Percentiles rank a stretch among this genome's conserved stretches.
Evolutionary conservation across 2,329 filamentous ascomycete species (phyloP).

Genomic region (Thielaviopsis euricoi): DNA sequence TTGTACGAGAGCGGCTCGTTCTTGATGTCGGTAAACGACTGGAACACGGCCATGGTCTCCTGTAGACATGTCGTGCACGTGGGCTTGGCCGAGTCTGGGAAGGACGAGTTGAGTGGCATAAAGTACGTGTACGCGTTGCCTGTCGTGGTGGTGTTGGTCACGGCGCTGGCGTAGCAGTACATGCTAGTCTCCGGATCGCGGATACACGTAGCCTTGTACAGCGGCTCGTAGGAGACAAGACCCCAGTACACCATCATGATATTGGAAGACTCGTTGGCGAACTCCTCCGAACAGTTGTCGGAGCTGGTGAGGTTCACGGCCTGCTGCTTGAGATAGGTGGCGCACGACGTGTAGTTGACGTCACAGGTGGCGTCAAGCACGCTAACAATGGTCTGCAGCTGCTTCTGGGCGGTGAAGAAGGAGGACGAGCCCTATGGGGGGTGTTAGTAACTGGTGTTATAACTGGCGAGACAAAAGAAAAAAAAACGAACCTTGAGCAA

Average conservation of each 20-base stretch:
- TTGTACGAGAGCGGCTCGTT: slow-evolving; percentile 49
- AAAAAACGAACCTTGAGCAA: slow-evolving; percentile 47
- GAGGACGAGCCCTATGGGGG: slow-evolving; percentile 54
- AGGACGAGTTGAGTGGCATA: slow-evolving; percentile 56
- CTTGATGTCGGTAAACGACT: slow-evolving; percentile 47
- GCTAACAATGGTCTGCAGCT: slow-evolving; percentile 53
- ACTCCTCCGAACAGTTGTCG: slow-evolving; percentile 57
- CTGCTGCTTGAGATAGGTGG: slow-evolving; percentile 43
- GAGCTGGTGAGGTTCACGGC: slow-evolving; percentile 46
- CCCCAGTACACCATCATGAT: slow-evolving; percentile 62
- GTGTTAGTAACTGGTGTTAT: slow-evolving; percentile 13
- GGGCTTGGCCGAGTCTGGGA: slow-evolving; percentile 53
- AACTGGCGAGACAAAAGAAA: neutral
- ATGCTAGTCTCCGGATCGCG: slow-evolving; percentile 45
- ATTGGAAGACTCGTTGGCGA: slow-evolving; percentile 45
- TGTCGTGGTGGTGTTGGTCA: slow-evolving; percentile 55
- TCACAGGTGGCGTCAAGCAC: slow-evolving; percentile 66
- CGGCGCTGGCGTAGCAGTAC: slow-evolving; percentile 73
- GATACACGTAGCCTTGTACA: slow-evolving; percentile 71
- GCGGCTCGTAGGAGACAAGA: slow-evolving; percentile 56
- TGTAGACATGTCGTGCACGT: slow-evolving; percentile 62
- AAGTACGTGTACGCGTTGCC: slow-evolving; percentile 73
- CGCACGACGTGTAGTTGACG: slow-evolving; percentile 50
- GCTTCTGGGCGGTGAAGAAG: slow-evolving; percentile 67
- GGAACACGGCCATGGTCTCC: slow-evolving; percentile 69